Conservation (phyloP, 1,139 yeast genomes). For the Nadsonia commutata region DNA sequence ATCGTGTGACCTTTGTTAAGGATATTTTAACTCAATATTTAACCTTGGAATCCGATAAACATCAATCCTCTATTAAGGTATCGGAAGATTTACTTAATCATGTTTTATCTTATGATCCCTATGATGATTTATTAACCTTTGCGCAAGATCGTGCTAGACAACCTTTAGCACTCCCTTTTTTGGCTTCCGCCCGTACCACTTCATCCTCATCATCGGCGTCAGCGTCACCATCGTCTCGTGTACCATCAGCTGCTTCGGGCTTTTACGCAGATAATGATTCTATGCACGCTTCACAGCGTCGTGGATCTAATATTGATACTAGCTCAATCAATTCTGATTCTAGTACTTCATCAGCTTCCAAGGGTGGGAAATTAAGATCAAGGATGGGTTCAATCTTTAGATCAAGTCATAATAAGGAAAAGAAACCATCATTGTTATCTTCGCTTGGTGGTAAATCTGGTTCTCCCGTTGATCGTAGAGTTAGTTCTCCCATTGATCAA, state of each 20-base stretch:
- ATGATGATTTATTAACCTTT: conserved; percentile 41
- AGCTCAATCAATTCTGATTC: conserved; percentile 4
- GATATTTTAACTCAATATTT: conserved; percentile 56
- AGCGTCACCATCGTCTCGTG: too few species aligned
- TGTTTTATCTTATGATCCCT: conserved; percentile 45
- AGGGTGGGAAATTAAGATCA: conserved; percentile 40
- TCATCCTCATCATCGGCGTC: conserved; percentile 1
- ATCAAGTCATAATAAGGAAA: conserved; percentile 32
- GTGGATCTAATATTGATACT: conserved; percentile 2
- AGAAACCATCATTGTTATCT: conserved; percentile 6
- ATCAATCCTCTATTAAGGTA: conserved; percentile 20
- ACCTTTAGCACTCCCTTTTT: conserved; percentile 4
- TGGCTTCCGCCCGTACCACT: conserved; percentile 1
- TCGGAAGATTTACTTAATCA: conserved; percentile 57
- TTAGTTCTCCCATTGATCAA: too few species aligned
- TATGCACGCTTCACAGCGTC: conserved; percentile 1
- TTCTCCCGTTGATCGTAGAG: too few species aligned
- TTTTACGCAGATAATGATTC: conserved; percentile 1
- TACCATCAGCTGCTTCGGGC: conserved; percentile 1
- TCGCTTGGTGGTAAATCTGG: too few species aligned
- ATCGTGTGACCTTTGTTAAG: conserved; percentile 51
- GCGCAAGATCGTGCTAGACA: conserved; percentile 29
- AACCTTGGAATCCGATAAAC: conserved; percentile 32
- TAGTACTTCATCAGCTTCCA: neutral
- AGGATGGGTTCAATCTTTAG: conserved; percentile 77